phyloP scores from a whole-genome alignment of 192 early-diverging fungal species.

The Gigaspora rosea region DNA sequence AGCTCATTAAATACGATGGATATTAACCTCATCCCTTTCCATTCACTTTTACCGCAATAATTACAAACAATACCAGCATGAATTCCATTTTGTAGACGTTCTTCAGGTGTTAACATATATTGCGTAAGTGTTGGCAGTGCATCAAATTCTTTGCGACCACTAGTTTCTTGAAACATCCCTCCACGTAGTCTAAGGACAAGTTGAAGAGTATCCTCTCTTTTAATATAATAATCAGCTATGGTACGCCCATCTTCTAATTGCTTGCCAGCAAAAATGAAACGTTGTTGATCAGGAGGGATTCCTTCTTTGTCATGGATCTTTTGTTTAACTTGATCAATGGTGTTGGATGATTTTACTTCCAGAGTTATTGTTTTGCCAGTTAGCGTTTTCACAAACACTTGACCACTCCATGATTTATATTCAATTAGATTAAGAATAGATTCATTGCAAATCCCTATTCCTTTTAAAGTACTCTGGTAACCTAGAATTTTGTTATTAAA shows the following conservation, averaged over 20 bases:
- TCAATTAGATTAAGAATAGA: not conserved
- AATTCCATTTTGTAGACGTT: constrained; percentile 17
- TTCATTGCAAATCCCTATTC: not conserved
- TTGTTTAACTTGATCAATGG: constrained; percentile 52
- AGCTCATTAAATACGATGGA: constrained; percentile 1
- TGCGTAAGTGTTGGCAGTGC: not conserved
- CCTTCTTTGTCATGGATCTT: constrained; percentile 61
- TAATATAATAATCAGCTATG: constrained; percentile 71
- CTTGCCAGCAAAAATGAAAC: constrained; percentile 54
- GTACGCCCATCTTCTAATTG: constrained; percentile 72
- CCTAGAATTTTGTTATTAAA: no score
- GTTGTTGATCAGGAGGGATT: constrained; percentile 63
- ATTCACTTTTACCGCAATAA: constrained; percentile 27
- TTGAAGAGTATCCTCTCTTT: constrained; percentile 65
- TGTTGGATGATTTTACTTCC: constrained; percentile 60
- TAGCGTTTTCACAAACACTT: constrained; percentile 53
- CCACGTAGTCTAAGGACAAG: constrained; percentile 70
- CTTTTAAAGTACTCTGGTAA: no score
- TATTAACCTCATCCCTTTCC: constrained; percentile 29
- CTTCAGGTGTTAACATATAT: constrained; percentile 7
- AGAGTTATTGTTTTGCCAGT: no score
- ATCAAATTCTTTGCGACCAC: no score
- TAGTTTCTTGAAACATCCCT: not conserved
- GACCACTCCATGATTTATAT: not conserved
- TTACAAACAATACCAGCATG: constrained; percentile 26